Evolutionary conservation across 345 rosid species (phyloP).

Genomic region (Melaleuca quinquenervia): DNA sequence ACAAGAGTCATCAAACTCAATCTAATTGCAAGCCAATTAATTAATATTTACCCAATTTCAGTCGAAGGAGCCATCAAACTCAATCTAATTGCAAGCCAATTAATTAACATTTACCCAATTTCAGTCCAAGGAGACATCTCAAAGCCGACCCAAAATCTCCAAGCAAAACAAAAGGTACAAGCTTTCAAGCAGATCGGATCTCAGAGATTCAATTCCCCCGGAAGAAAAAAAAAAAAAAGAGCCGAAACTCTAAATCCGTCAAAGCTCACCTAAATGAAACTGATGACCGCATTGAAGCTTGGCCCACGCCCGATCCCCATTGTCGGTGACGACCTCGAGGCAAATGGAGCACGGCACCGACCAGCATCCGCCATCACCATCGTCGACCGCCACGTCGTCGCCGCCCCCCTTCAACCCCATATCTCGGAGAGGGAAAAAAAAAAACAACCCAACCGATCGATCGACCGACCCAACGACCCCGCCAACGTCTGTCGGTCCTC

Average conservation of each 20-base stretch:
- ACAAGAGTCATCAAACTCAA: neutral
- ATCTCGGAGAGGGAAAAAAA: slow-evolving; percentile 4
- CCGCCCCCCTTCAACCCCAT: slow-evolving; percentile 77
- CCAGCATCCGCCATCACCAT: slow-evolving; percentile 31
- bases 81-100: neutral
- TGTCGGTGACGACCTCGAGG: slow-evolving; percentile 62
- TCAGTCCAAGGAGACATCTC: neutral
- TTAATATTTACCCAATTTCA: neutral
- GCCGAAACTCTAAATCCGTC: neutral
- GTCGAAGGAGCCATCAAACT: neutral
- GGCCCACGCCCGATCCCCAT: slow-evolving; percentile 93
- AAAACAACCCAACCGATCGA: rapidly evolving
- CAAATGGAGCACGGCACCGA: slow-evolving; percentile 93
- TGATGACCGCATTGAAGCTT: slow-evolving; percentile 95
- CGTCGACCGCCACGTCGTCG: slow-evolving; percentile 33
- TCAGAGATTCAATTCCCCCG: neutral
- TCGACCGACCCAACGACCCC: neutral
- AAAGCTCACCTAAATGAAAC: slow-evolving; percentile 79
- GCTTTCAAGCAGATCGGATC: neutral
- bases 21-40: neutral
- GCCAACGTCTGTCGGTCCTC: neutral
- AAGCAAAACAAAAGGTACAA: neutral
- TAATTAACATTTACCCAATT: neutral
- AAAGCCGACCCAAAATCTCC: neutral
- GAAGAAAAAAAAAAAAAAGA: neutral